Percentiles rank a stretch among this genome's conserved stretches.
These are phyloP conservation scores for Dryadomyces sulphureus DNA, from an alignment of 2,329 filamentous ascomycete species.

Conservation along the genomic window DNA sequence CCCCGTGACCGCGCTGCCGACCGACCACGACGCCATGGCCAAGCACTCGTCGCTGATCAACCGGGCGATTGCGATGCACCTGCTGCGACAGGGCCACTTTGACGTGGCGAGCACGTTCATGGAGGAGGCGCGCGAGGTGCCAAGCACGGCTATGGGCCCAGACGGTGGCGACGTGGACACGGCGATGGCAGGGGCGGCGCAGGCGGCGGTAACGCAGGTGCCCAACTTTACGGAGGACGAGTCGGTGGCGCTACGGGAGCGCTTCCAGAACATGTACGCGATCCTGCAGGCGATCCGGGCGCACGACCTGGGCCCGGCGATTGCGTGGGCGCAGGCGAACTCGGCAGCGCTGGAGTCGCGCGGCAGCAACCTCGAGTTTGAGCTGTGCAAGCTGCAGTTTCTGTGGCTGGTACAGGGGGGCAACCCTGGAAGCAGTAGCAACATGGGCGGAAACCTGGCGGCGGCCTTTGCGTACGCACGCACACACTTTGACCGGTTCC, in stretches of 20 bases:
- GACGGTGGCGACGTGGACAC: conserved; percentile 18
- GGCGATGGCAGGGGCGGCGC: conserved; percentile 7
- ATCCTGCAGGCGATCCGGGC: conserved; percentile 68
- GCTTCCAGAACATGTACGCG: conserved; percentile 81
- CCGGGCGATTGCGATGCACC: conserved; percentile 89
- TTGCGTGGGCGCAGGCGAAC: conserved; percentile 69
- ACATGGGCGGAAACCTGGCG: conserved; percentile 5
- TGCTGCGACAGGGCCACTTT: conserved; percentile 90
- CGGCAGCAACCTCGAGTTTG: conserved; percentile 89
- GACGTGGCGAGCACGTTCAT: conserved; percentile 75
- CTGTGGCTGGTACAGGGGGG: conserved; percentile 62
- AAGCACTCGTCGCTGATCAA: conserved; percentile 69
- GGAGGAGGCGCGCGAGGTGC: conserved; percentile 38
- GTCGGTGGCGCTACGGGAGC: conserved; percentile 54
- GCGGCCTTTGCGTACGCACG: conserved; percentile 62
- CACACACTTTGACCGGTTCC: conserved; percentile 59
- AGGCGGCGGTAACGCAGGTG: conserved; percentile 5
- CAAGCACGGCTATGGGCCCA: too few species aligned
- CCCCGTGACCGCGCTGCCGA: conserved; percentile 48
- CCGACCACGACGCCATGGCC: conserved; percentile 67
- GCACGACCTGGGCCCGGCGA: conserved; percentile 66
- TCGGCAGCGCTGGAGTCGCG: conserved; percentile 57
- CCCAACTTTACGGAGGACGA: conserved; percentile 33
- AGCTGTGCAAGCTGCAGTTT: conserved; percentile 79
- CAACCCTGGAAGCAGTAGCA: not conserved